Evolutionary conservation across 2,329 filamentous ascomycete genomes (phyloP).

Genomic region (Neurospora sp.): DNA sequence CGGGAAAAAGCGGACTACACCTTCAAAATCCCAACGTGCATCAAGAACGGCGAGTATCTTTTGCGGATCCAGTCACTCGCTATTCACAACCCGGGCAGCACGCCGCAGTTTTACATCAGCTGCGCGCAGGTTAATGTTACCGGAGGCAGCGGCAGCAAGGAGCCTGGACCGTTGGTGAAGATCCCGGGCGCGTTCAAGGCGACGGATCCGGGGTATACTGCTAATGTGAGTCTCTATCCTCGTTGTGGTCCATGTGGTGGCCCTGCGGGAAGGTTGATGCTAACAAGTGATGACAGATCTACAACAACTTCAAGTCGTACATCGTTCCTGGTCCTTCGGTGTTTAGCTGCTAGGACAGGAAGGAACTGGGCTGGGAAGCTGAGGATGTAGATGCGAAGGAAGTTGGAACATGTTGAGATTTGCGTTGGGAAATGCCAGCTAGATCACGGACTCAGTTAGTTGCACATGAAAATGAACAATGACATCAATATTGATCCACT

Average conservation of each 20-base stretch:
- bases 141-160: constrained; percentile 26
- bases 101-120: constrained; percentile 22
- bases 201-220: constrained; percentile 27
- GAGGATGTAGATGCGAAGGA: not conserved
- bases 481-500: not conserved
- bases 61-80: constrained; percentile 50
- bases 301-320: constrained; percentile 25
- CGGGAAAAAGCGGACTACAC: constrained; percentile 20
- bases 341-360: constrained; percentile 9
- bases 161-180: constrained; percentile 23
- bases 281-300: constrained; percentile 14
- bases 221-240: constrained; percentile 16
- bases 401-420: not conserved
- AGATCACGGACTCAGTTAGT: too few species aligned
- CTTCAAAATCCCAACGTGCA: constrained; percentile 37
- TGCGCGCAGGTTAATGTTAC: constrained; percentile 33
- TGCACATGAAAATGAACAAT: not conserved
- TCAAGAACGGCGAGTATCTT: constrained; percentile 48
- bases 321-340: constrained; percentile 23
- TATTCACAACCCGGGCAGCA: constrained; percentile 26
- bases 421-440: not conserved
- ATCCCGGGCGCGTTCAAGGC: constrained; percentile 27
- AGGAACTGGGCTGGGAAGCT: not conserved
- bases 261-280: too few species aligned
- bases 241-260: too few species aligned